phyloP scores from a whole-genome alignment of 2,329 filamentous ascomycete genomes.

The Tolypocladium tundrense region DNA sequence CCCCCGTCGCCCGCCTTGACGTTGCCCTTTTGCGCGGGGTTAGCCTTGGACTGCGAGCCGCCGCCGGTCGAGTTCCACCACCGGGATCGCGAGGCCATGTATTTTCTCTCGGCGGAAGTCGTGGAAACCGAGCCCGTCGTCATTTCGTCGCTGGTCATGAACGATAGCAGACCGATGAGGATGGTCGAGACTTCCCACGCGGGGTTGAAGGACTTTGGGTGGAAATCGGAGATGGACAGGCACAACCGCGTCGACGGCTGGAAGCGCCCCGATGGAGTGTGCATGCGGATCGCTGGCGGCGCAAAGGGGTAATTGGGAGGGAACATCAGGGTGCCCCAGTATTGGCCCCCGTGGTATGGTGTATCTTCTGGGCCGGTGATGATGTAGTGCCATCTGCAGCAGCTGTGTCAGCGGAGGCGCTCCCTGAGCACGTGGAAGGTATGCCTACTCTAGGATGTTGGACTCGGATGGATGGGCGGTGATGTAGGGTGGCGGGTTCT shows the following conservation, averaged over 20 bases:
- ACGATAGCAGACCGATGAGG: conserved; percentile 82
- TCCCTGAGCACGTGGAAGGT: background rate
- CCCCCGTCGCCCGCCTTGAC: conserved; percentile 90
- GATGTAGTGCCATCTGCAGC: conserved; percentile 76
- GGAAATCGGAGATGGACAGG: conserved; percentile 93
- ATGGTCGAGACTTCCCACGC: conserved; percentile 98
- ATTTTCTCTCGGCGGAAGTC: conserved; percentile 64
- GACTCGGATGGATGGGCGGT: conserved; percentile 78
- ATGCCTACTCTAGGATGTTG: conserved; percentile 75
- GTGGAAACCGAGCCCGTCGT: conserved; percentile 84
- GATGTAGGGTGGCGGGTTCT: conserved; percentile 82
- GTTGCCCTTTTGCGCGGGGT: conserved; percentile 55
- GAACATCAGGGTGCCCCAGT: conserved; percentile 96
- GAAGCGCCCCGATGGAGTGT: conserved; percentile 92
- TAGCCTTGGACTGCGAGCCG: conserved; percentile 54
- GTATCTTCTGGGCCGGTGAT: conserved; percentile 91
- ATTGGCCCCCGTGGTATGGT: conserved; percentile 89
- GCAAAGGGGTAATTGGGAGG: conserved; percentile 96
- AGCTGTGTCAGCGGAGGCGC: conserved; percentile 4
- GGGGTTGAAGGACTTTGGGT: conserved; percentile 95
- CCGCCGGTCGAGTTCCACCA: conserved; percentile 98
- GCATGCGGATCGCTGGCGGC: conserved; percentile 96
- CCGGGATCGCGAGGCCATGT: conserved; percentile 64
- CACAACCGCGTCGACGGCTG: conserved; percentile 86
- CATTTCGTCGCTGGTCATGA: conserved; percentile 99